Evolutionary conservation across 2,329 filamentous ascomycete genomes (phyloP).

Genomic region (Dendryphion nanum): DNA sequence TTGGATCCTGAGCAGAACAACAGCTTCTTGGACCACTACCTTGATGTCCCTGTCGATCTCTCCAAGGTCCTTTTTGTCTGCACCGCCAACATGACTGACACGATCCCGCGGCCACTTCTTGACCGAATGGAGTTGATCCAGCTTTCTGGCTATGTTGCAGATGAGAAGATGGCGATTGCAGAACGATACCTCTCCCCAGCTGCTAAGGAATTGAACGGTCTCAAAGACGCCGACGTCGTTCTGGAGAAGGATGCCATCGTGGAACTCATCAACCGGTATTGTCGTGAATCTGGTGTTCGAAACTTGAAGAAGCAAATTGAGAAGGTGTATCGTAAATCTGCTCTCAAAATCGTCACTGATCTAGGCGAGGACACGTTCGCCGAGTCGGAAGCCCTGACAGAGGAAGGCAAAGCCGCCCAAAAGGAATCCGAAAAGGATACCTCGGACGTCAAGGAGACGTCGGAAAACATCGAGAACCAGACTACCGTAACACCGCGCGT

Average conservation of each 20-base stretch:
- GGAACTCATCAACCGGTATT: conserved; percentile 98
- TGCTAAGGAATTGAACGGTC: conserved; percentile 88
- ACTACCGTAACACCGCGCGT: conserved; percentile 68
- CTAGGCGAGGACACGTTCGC: conserved; percentile 80
- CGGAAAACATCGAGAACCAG: conserved; percentile 56
- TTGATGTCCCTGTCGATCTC: conserved; percentile 95
- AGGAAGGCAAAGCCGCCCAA: conserved; percentile 77
- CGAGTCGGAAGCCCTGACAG: conserved; percentile 78
- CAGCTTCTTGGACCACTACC: conserved; percentile 97
- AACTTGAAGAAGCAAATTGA: conserved; percentile 99
- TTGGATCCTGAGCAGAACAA: conserved; percentile 96
- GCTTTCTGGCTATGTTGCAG: conserved; percentile 91
- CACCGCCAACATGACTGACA: conserved; percentile 98
- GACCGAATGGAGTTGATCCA: conserved; percentile 98
- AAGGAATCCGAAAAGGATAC: conserved; percentile 68
- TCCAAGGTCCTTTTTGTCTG: conserved; percentile 98
- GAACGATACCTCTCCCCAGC: conserved; percentile 88
- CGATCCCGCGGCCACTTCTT: conserved; percentile 87
- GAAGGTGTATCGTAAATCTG: conserved; percentile 97
- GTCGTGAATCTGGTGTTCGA: conserved; percentile 91
- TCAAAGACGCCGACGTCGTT: conserved; percentile 88
- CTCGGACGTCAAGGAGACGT: conserved; percentile 61
- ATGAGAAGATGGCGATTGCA: conserved; percentile 99
- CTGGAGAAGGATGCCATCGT: conserved; percentile 84
- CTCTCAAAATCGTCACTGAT: conserved; percentile 94